Evolutionary conservation across 1,284 basidiomycete species (phyloP).

Genomic region (Inonotus obliquus): DNA sequence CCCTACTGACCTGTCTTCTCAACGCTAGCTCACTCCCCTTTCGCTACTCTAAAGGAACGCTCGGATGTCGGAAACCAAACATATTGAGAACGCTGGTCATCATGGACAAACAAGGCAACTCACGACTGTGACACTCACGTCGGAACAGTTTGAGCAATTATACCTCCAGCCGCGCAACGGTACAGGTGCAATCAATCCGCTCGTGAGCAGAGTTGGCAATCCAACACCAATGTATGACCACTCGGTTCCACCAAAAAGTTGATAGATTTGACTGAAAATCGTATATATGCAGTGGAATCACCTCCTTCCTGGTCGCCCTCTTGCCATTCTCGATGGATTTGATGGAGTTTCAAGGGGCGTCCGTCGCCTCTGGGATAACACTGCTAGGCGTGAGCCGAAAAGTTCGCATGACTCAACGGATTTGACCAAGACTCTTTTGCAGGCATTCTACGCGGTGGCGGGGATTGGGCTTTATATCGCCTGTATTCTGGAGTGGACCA

Average conservation of each 20-base stretch:
- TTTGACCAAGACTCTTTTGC: background rate
- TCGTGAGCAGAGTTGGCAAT: conserved; percentile 13
- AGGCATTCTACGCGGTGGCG: conserved; percentile 19
- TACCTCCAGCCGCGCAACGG: conserved; percentile 18
- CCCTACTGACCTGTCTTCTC: too few species aligned
- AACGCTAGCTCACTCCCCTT: background rate
- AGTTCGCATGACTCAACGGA: background rate
- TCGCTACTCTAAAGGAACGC: background rate
- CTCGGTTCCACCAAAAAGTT: background rate
- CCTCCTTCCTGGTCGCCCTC: background rate
- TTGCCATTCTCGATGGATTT: background rate
- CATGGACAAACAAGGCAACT: background rate
- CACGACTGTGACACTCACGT: conserved; percentile 19
- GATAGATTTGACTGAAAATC: background rate
- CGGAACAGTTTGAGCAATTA: conserved; percentile 19
- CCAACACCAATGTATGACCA: conserved; percentile 17
- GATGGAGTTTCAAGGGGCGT: background rate
- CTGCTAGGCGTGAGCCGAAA: background rate
- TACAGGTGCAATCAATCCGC: background rate
- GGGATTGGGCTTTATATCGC: conserved; percentile 17
- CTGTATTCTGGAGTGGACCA: conserved; percentile 18
- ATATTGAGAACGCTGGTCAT: background rate
- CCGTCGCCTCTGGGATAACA: background rate
- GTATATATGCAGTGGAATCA: background rate
- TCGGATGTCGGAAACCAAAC: background rate